Base-by-base conservation (phyloP, 2,329 filamentous ascomycete genomes). In the Botrytis deweyae region DNA sequence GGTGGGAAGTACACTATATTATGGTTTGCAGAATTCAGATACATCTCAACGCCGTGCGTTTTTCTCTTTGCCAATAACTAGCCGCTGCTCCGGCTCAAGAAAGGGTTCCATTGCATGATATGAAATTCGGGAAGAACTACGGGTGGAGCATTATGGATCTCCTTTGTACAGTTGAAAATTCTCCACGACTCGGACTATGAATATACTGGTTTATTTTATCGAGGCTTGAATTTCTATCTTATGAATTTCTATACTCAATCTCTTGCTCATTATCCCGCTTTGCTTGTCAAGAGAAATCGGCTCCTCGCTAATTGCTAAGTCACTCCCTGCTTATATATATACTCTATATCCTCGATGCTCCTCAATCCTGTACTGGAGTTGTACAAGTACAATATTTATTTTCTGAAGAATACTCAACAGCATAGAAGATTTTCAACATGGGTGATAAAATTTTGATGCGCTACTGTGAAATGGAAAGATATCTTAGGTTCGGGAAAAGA, bases 301-400 rank as follows among this genome's bases (percentile, higher is more conserved):
- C 25, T 6, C 25, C 10, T n/a, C 14, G 9, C 46, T 49, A 1
- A 25, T 25, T 49, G 20, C 22, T n/a, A 12, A 14, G 49, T 25
- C 10, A 14, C 4, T 52, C 46, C 4, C 10, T 10, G 10, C 22
- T 49, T 25, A 4, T 49, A 49, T 22, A 1, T 46, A 9, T 46
- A 22, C 49, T 52, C 22, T 4, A 52, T 14, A 25, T 12, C 16
- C 42, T 52, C 10, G 10, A 52, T 52, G 10, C 25, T 52, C 49
- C 10, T 14, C 10, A n/a, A n/a, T 52, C 10, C 22, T 25, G 22
- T 12, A 25, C 5, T 49, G 22, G 22, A 25, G 46, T 25, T 5
- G 0, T 25, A n/a, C 1, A 7, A n/a, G 10, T n/a, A 12, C 4
- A 14, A n/a, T 6, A 12, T 12, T 0, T n/a, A 25, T 25, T 22